phyloP scores from a whole-genome alignment of 192 early-diverging fungal genomes.

The Jimgerdemannia flammicorona region DNA sequence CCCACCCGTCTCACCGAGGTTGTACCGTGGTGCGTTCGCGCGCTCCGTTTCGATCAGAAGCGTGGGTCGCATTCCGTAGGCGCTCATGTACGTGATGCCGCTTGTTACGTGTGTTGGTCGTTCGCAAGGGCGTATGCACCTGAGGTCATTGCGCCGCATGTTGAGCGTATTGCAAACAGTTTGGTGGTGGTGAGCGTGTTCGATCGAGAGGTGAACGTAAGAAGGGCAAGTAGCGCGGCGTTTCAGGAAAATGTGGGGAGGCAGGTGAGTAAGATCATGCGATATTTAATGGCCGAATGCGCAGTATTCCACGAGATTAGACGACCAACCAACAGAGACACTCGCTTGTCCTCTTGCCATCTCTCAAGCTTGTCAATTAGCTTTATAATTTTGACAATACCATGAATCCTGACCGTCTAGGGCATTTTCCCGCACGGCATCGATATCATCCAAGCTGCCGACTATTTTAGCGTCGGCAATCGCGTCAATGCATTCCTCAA shows the following conservation, averaged over 20 bases:
- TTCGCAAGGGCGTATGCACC: conserved; percentile 89
- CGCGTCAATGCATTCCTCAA: conserved; percentile 68
- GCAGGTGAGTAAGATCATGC: conserved; percentile 42
- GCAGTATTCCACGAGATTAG: background rate
- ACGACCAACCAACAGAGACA: too few species aligned
- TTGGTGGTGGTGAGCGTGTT: conserved; percentile 79
- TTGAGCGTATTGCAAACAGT: conserved; percentile 62
- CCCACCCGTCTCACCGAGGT: conserved; percentile 64
- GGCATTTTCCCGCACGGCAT: conserved; percentile 93
- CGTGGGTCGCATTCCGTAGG: conserved; percentile 90
- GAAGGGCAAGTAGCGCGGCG: conserved; percentile 91
- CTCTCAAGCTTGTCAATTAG: background rate
- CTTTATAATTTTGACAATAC: conserved; percentile 1
- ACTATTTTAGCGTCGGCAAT: conserved; percentile 92
- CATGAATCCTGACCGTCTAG: conserved; percentile 26
- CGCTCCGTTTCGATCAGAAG: conserved; percentile 86
- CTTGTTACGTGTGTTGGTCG: conserved; percentile 97
- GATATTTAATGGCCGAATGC: background rate
- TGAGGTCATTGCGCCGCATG: conserved; percentile 60
- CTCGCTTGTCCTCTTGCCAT: too few species aligned
- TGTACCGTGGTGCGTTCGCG: conserved; percentile 61
- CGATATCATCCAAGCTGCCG: conserved; percentile 83
- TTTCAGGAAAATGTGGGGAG: conserved; percentile 98
- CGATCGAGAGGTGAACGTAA: conserved; percentile 92
- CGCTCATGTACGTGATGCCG: conserved; percentile 91